These are phyloP conservation scores for Coelastrella sp. DNA, from an alignment of 139 green algal species.

Conservation along the genomic window DNA sequence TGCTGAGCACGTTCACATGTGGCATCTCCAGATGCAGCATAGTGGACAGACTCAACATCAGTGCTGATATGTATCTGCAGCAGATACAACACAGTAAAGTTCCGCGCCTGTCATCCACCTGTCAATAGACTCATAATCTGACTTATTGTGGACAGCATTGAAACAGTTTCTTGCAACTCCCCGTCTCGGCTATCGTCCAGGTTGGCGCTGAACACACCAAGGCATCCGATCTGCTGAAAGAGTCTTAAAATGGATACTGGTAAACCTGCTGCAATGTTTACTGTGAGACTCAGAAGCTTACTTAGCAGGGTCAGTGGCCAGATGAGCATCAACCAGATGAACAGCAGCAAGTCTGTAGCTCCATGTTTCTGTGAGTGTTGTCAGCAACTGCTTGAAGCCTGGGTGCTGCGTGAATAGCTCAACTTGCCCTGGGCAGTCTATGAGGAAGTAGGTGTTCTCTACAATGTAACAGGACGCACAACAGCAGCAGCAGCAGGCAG, in stretches of 20 bases:
- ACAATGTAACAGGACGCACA: not conserved
- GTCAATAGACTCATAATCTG: too few species aligned
- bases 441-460: slow-evolving; percentile 84
- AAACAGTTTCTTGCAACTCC: too few species aligned
- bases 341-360: slow-evolving; percentile 75
- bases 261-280: not conserved
- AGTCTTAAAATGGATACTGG: not conserved
- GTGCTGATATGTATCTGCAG: slow-evolving; percentile 87
- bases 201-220: too few species aligned
- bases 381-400: slow-evolving; percentile 55
- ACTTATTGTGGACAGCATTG: too few species aligned
- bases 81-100: too few species aligned
- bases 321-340: slow-evolving; percentile 88
- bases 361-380: slow-evolving; percentile 5
- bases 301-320: slow-evolving; percentile 85
- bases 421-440: slow-evolving; percentile 90
- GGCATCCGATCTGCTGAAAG: too few species aligned
- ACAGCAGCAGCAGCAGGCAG: not conserved
- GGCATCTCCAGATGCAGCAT: slow-evolving; percentile 90
- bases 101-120: too few species aligned
- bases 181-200: too few species aligned
- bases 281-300: slow-evolving; percentile 53
- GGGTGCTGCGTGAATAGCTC: slow-evolving; percentile 80
- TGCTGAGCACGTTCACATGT: slow-evolving; percentile 87
- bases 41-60: slow-evolving; percentile 79